Base-by-base conservation (phyloP, 306 rosid species). In the barrel medic (Medicago truncatula) region DNA sequence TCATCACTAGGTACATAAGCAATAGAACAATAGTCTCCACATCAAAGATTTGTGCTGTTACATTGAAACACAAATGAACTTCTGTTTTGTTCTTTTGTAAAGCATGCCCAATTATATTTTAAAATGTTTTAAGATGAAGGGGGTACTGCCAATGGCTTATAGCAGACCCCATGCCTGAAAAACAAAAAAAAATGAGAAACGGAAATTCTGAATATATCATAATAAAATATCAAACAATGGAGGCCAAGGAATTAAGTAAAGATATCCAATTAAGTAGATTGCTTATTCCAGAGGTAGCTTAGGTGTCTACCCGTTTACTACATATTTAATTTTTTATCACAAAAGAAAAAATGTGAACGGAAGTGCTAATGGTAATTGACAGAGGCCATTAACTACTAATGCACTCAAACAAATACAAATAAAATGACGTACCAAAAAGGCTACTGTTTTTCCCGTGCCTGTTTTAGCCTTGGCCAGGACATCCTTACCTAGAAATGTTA, bases 401-500 rank as follows among this genome's bases (percentile, higher is more conserved):
- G 9, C 76, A 62, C 41, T 53, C 47, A 49, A 23, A 58, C 31
- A 25, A 23, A 77, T n/a, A 53, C 25, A 50, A 53, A 9, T 43
- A 3, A 70, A 52, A 66, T 75, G 69, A 20, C 96, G 75, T 82
- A 95, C 99, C 97, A 95, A 87, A 86, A 92, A 95, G 13, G 99
- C 99, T 57, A 95, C 96, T 53, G 99, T 95, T 90, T 95, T 95
- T 61, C 99, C 99, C 0, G 99, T 95, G 77, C 99, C 99, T 18
- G 97, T 95, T 87, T 67, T 95, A 61, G 99, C 97, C 87, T 92
- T 95, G 82, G 97, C 99, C 39, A 95, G 97, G 67, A 95, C 97
- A 82, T 95, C 97, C 92, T 90, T 95, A 81, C 99, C 97, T 95
- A 73, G 53, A 87, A 80, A 83, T 65, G 53, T 71, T 8, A 80